phyloP scores from a whole-genome alignment of 352 stramenopile genomes.

The Blastocystis sp. region DNA sequence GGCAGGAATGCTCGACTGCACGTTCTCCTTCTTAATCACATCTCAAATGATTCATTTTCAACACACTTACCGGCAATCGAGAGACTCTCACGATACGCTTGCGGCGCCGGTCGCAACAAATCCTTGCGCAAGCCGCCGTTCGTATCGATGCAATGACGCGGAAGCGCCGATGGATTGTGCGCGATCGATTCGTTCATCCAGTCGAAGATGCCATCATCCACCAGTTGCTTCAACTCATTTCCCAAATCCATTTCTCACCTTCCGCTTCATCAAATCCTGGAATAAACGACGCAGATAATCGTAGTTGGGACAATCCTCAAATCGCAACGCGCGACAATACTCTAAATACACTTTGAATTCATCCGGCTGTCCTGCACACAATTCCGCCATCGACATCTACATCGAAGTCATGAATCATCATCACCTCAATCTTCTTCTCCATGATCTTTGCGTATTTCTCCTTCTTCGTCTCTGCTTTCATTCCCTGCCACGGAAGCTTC shows the following conservation, averaged over 20 bases:
- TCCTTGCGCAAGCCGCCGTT: neutral
- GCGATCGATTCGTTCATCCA: constrained; percentile 14
- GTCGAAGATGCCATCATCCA: constrained; percentile 53
- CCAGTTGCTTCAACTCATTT: neutral
- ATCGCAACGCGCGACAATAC: constrained; percentile 80
- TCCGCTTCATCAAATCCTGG: constrained; percentile 32
- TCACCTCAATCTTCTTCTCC: constrained; percentile 76
- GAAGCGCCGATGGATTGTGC: neutral
- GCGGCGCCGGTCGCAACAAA: neutral
- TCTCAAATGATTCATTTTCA: no score
- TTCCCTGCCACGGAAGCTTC: constrained; percentile 80
- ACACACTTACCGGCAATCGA: neutral
- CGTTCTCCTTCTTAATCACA: neutral
- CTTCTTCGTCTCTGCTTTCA: constrained; percentile 86
- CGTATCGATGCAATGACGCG: neutral
- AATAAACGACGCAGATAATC: constrained; percentile 78
- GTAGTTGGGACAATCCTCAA: constrained; percentile 85
- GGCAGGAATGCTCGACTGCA: neutral
- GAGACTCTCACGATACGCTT: neutral
- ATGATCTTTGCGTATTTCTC: constrained; percentile 88
- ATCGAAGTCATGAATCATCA: neutral
- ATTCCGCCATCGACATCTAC: constrained; percentile 60
- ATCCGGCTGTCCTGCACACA: constrained; percentile 64
- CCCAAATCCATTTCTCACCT: neutral
- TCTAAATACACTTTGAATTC: constrained; percentile 65